These are phyloP conservation scores for Botrytis pseudocinerea DNA, from an alignment of 2,329 filamentous ascomycete genomes.

Conservation along the genomic window DNA sequence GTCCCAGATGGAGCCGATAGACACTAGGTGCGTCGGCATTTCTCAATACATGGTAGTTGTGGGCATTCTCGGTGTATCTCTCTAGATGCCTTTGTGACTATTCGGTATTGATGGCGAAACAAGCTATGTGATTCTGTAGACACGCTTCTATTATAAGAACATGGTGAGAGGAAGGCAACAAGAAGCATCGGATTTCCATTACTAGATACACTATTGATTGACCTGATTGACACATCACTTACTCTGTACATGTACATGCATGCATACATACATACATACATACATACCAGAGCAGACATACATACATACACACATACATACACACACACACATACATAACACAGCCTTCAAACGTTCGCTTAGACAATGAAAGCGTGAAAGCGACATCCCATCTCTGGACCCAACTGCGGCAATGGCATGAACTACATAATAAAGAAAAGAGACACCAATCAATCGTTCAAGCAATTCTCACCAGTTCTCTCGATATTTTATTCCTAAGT, in stretches of 20 bases:
- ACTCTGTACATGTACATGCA: not conserved
- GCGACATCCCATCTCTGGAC: not conserved
- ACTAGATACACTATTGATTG: not conserved
- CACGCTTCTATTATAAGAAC: not conserved
- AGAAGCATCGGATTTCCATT: not conserved
- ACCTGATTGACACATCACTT: not conserved
- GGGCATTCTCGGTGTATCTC: not conserved
- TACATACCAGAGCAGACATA: not conserved
- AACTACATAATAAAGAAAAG: not conserved
- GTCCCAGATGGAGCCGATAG: not conserved
- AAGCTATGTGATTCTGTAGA: too few relatives aligned
- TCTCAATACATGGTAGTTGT: not conserved
- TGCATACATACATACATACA: not conserved
- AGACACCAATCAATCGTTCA: not conserved
- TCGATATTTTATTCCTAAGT: not conserved
- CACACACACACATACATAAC: not conserved
- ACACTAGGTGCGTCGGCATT: not conserved
- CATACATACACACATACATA: not conserved
- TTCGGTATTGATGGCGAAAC: not conserved
- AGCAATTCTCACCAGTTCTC: not conserved
- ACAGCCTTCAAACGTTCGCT: conserved; percentile 4
- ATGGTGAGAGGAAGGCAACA: not conserved
- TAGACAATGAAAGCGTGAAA: not conserved
- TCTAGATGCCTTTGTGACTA: not conserved
- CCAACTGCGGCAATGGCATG: not conserved